These are phyloP conservation scores for Mycena albidolilacea DNA, from an alignment of 768 basidiomycete species.

Conservation along the genomic window DNA sequence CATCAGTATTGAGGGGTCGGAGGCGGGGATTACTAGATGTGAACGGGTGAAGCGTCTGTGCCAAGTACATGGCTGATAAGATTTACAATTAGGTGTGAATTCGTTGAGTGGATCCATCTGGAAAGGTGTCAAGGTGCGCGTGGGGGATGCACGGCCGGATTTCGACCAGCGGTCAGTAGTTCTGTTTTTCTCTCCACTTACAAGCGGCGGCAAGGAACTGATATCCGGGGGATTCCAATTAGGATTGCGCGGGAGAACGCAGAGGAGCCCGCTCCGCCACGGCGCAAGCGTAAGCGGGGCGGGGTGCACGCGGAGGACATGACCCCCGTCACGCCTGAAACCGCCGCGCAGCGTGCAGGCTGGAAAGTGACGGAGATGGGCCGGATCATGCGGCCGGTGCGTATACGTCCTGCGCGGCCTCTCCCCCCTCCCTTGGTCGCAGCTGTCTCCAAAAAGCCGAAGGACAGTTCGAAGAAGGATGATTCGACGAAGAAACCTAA, in stretches of 20 bases:
- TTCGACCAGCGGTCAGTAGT: conserved; percentile 70
- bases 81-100: conserved; percentile 70
- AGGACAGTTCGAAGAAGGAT: conserved; percentile 37
- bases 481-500: conserved; percentile 58
- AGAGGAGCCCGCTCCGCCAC: conserved; percentile 51
- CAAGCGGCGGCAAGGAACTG: background rate
- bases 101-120: conserved; percentile 85
- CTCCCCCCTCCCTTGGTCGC: conserved; percentile 56
- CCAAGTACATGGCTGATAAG: background rate
- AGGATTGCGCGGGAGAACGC: conserved; percentile 29
- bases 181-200: background rate
- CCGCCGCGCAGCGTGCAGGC: conserved; percentile 64
- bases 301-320: conserved; percentile 73
- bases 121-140: conserved; percentile 89
- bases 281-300: conserved; percentile 59
- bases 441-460: conserved; percentile 29
- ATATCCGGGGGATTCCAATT: background rate
- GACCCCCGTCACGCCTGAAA: conserved; percentile 73
- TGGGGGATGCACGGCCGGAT: conserved; percentile 88
- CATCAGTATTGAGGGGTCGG: conserved; percentile 77
- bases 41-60: conserved; percentile 41
- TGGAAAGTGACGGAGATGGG: conserved; percentile 83
- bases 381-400: conserved; percentile 74
- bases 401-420: conserved; percentile 80
- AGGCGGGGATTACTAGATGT: conserved; percentile 77